phyloP scores from a whole-genome alignment of 1,284 basidiomycete genomes.

The Vanrija sp. region DNA sequence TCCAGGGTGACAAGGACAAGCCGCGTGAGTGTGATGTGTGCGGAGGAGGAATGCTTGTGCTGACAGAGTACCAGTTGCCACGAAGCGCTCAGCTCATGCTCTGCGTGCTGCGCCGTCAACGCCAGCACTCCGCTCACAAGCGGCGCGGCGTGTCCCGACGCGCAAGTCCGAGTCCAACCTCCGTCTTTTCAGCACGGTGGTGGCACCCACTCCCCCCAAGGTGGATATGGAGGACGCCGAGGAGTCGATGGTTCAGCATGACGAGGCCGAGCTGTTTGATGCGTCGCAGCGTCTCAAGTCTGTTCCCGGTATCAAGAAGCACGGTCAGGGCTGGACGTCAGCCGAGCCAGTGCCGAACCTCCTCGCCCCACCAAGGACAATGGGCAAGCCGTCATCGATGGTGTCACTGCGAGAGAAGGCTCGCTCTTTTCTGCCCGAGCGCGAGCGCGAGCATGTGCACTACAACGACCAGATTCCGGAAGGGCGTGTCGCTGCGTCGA shows the following conservation, averaged over 20 bases:
- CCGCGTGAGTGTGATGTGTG: too few species aligned
- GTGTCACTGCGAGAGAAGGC: slow-evolving; percentile 37
- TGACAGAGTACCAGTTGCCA: neutral
- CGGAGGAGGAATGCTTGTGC: neutral
- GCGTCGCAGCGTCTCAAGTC: too few species aligned
- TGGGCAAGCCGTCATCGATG: slow-evolving; percentile 36
- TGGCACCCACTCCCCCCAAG: neutral
- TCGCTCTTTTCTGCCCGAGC: slow-evolving; percentile 18
- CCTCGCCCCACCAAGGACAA: neutral
- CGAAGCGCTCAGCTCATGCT: neutral
- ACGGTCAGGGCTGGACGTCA: too few species aligned
- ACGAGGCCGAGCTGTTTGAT: too few species aligned
- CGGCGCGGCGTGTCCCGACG: slow-evolving; percentile 9
- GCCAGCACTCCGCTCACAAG: slow-evolving; percentile 28
- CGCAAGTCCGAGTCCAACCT: slow-evolving; percentile 41
- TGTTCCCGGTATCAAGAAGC: too few species aligned
- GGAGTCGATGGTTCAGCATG: too few species aligned
- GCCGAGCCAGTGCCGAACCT: neutral
- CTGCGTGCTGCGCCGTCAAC: slow-evolving; percentile 36
- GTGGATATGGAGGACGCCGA: too few species aligned
- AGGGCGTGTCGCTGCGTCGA: too few species aligned
- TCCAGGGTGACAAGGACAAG: neutral
- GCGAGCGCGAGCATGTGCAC: too few species aligned
- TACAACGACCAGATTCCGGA: too few species aligned
- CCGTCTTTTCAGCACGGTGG: neutral